phyloP scores from a whole-genome alignment of 352 stramenopile species.

The Phytophthora lateralis region DNA sequence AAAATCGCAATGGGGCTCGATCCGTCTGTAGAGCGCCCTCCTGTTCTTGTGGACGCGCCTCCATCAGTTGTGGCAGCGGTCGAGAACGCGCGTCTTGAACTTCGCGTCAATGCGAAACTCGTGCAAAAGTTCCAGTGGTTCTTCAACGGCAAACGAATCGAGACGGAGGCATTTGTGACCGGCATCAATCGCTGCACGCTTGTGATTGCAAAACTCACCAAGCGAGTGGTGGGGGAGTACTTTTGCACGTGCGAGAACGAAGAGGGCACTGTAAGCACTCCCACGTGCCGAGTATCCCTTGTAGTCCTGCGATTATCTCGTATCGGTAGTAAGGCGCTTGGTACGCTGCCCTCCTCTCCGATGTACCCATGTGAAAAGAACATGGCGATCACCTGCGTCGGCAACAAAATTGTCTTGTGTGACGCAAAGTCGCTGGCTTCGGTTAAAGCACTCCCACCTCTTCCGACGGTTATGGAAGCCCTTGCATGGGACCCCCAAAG shows the following conservation, averaged over 20 bases:
- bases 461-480: constrained; percentile 13
- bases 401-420: constrained; percentile 21
- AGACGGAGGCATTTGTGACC: constrained; percentile 16
- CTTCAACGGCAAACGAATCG: constrained; percentile 42
- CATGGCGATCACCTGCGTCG: constrained; percentile 21
- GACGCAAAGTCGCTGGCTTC: constrained; percentile 29
- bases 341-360: constrained; percentile 30
- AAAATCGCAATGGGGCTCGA: constrained; percentile 68
- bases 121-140: constrained; percentile 56
- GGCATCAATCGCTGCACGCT: constrained; percentile 45
- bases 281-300: constrained; percentile 40
- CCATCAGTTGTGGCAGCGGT: constrained; percentile 32
- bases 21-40: constrained; percentile 45
- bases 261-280: constrained; percentile 46
- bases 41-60: constrained; percentile 39
- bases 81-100: constrained; percentile 30
- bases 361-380: constrained; percentile 24
- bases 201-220: constrained; percentile 44
- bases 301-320: constrained; percentile 29
- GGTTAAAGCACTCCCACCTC: constrained; percentile 22
- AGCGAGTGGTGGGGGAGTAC: constrained; percentile 56
- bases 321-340: constrained; percentile 34
- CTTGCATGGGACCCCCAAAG: constrained; percentile 17
- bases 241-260: constrained; percentile 72
- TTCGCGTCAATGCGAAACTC: constrained; percentile 52